A percentile compares a stretch with the other conserved stretches of the same genome.
Evolutionary conservation across 805 yeast species (phyloP).

Genomic region (Ogataea methanolica): DNA sequence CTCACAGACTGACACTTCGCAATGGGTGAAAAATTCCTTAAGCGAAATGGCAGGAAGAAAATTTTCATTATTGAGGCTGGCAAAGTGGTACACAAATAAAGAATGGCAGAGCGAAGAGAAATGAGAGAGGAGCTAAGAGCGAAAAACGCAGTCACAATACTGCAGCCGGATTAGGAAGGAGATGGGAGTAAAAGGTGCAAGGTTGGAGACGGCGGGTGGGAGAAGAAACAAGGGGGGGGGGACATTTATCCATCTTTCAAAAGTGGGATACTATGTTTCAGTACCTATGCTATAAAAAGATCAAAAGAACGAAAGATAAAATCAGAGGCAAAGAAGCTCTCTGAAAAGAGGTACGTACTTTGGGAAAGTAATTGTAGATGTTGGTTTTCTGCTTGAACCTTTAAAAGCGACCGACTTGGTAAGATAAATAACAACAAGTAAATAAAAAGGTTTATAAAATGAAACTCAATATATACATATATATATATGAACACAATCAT

Average conservation of each 20-base stretch:
- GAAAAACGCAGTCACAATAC: slow-evolving; percentile 1
- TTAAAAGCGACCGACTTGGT: no score
- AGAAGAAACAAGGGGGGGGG: no score
- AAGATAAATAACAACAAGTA: no score
- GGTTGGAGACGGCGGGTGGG: neutral
- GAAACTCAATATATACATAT: neutral
- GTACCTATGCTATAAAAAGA: no score
- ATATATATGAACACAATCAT: neutral
- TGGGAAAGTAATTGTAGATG: no score
- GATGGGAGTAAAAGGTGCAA: neutral
- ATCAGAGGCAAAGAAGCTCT: no score
- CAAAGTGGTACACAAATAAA: neutral
- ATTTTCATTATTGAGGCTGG: neutral
- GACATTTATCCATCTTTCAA: no score
- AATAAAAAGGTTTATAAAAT: no score
- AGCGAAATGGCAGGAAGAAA: neutral
- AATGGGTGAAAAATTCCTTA: neutral
- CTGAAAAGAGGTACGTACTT: no score
- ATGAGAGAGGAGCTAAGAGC: neutral
- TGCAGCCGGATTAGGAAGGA: neutral
- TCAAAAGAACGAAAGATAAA: no score
- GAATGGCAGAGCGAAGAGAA: neutral
- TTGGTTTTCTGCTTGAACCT: no score
- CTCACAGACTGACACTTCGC: neutral
- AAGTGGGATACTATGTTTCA: no score